A percentile compares a stretch with the other conserved stretches of the same genome.
phyloP scores from a whole-genome alignment of 345 rosid genomes.

The Salix caprea region DNA sequence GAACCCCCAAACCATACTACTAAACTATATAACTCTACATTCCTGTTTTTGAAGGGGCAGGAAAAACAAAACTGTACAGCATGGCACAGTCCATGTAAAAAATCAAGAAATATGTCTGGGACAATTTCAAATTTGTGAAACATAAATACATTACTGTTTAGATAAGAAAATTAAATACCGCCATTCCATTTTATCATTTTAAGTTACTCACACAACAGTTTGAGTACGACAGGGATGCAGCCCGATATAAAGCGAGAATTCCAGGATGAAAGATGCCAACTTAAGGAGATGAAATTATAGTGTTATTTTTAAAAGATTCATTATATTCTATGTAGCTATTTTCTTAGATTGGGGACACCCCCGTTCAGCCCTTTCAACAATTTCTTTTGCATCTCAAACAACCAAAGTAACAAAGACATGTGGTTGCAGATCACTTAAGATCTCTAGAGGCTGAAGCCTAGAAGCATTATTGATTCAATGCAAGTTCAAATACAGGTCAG shows the following conservation, averaged over 20 bases:
- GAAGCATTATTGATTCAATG: background rate
- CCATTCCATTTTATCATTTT: background rate
- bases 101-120: background rate
- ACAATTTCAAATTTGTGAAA: background rate
- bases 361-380: background rate
- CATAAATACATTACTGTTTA: background rate
- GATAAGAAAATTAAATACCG: background rate
- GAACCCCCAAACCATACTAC: background rate
- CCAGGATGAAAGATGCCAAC: background rate
- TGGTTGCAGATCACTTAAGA: background rate
- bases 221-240: background rate
- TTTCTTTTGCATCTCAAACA: background rate
- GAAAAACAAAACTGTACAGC: background rate
- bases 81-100: background rate
- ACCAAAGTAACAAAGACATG: background rate
- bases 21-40: background rate
- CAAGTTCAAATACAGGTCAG: background rate
- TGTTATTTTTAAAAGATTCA: background rate
- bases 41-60: background rate
- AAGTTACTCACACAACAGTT: background rate
- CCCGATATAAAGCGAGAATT: background rate
- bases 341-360: background rate
- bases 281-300: background rate
- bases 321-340: background rate
- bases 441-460: background rate